A percentile compares a stretch with the other conserved stretches of the same genome.
Evolutionary conservation across 179 eudicot genomes (phyloP).

Genomic region (Carnegiea gigantea): DNA sequence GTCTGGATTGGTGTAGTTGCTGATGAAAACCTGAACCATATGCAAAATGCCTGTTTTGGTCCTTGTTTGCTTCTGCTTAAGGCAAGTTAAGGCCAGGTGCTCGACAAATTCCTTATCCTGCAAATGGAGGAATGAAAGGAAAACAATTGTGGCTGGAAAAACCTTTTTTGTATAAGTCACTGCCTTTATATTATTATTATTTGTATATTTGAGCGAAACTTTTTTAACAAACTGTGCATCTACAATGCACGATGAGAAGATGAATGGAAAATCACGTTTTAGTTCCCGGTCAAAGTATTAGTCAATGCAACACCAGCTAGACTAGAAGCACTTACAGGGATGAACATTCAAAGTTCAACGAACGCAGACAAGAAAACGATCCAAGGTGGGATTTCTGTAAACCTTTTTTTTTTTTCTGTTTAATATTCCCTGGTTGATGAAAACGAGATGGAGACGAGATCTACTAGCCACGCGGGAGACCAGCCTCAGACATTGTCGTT

Average conservation of each 20-base stretch:
- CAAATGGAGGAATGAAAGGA: too few relatives aligned
- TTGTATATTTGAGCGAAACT: not conserved
- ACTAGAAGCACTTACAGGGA: not conserved
- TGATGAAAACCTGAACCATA: too few relatives aligned
- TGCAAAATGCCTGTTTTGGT: too few relatives aligned
- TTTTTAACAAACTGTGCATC: too few relatives aligned
- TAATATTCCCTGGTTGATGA: not conserved
- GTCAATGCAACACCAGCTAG: slow-evolving; percentile 2
- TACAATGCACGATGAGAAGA: not conserved
- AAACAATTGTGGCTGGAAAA: too few relatives aligned
- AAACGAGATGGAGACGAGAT: slow-evolving; percentile 18
- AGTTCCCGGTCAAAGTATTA: not conserved
- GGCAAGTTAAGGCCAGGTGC: too few relatives aligned
- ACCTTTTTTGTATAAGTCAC: too few relatives aligned
- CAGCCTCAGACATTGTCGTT: slow-evolving; percentile 23
- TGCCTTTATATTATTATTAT: too few relatives aligned
- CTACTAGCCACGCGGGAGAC: slow-evolving; percentile 20
- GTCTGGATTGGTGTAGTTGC: too few relatives aligned
- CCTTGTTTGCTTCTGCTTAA: too few relatives aligned
- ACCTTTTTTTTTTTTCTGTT: too few relatives aligned
- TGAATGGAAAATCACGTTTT: not conserved
- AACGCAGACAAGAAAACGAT: slow-evolving; percentile 2
- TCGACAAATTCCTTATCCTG: too few relatives aligned
- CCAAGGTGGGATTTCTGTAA: not conserved
- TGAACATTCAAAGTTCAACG: slow-evolving; percentile 1